phyloP scores from a whole-genome alignment of 1,139 yeast genomes.

The Protomyces lactucae-debilis region DNA sequence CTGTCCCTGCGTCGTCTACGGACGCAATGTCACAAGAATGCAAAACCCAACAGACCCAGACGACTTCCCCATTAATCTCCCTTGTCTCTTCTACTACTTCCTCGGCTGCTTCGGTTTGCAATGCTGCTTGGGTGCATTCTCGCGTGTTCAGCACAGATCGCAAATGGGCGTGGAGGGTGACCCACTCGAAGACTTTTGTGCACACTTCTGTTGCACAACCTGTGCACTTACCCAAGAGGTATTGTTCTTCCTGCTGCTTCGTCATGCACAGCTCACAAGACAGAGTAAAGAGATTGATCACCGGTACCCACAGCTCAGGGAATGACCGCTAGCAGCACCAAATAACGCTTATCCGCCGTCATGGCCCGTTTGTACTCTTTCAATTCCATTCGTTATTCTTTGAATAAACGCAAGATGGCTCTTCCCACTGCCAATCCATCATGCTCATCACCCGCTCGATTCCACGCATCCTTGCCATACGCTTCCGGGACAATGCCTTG shows the following conservation, averaged over 20 bases:
- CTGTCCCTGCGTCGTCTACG: neutral
- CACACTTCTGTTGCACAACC: neutral
- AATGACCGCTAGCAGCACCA: too few relatives aligned
- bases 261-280: neutral
- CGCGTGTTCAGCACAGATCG: neutral
- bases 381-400: neutral
- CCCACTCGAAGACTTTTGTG: neutral
- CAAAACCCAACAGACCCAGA: neutral
- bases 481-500: conserved; percentile 16
- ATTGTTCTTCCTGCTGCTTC: neutral
- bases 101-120: neutral
- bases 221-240: neutral
- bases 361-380: too few relatives aligned
- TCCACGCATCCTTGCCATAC: conserved; percentile 7
- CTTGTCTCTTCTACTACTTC: neutral
- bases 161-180: neutral
- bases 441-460: conserved; percentile 9
- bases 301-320: neutral
- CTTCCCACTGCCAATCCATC: conserved; percentile 14
- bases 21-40: neutral
- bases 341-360: too few relatives aligned
- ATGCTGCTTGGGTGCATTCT: neutral
- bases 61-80: neutral
- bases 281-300: neutral
- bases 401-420: conserved; percentile 7